Conservation (phyloP, 2,329 filamentous ascomycete species). For the Cladosporium cucumerinum region DNA sequence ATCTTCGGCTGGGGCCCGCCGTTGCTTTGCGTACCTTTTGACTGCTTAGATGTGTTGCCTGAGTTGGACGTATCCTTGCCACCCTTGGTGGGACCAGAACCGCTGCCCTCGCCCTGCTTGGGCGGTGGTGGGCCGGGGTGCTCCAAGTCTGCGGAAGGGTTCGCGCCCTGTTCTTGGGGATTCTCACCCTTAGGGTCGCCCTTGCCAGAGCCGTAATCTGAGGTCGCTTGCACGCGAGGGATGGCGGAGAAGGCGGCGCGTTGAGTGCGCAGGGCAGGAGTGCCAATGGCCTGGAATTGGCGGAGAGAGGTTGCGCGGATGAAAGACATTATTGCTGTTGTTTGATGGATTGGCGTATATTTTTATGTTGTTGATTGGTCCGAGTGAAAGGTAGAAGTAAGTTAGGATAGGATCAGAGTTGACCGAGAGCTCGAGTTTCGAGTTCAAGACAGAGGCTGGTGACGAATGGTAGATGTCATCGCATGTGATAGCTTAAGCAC, state of each 20-base stretch:
- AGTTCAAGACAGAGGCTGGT: background rate
- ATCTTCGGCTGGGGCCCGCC: slow-evolving; percentile 45
- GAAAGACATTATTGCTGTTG: slow-evolving; percentile 22
- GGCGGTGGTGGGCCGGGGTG: slow-evolving; percentile 46
- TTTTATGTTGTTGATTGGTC: background rate
- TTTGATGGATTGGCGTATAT: background rate
- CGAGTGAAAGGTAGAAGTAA: background rate
- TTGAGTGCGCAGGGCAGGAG: slow-evolving; percentile 19
- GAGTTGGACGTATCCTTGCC: slow-evolving; percentile 9
- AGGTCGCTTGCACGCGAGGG: slow-evolving; percentile 35
- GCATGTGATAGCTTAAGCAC: slow-evolving; percentile 9
- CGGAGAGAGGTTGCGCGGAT: slow-evolving; percentile 21
- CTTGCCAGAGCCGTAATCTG: slow-evolving; percentile 43
- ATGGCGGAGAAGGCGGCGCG: slow-evolving; percentile 27
- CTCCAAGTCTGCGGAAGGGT: slow-evolving; percentile 40
- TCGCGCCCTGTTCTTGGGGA: slow-evolving; percentile 42
- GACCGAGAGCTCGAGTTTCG: background rate
- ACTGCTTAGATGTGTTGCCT: slow-evolving; percentile 15
- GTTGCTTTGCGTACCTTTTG: slow-evolving; percentile 17
- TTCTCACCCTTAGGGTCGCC: slow-evolving; percentile 44
- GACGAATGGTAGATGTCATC: slow-evolving; percentile 16
- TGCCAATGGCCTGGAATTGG: slow-evolving; percentile 19
- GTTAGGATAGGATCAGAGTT: background rate
- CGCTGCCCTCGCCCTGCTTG: slow-evolving; percentile 27
- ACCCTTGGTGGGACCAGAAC: slow-evolving; percentile 26